phyloP scores from a whole-genome alignment of 2,329 filamentous ascomycete species.

The Thyridium curvatum region DNA sequence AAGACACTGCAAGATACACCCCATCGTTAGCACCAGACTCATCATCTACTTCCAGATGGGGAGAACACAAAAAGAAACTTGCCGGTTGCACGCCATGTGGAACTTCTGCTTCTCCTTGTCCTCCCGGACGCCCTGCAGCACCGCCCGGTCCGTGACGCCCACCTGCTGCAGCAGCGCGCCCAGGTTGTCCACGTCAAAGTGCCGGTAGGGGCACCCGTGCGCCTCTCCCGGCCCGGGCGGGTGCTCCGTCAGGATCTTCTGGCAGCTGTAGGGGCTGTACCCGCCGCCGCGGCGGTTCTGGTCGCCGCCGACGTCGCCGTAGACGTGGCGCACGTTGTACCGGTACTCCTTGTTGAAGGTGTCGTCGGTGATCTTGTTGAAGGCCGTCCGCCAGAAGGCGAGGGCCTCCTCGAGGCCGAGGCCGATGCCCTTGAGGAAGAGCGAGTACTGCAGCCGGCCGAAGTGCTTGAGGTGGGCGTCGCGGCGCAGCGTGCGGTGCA shows the following conservation, averaged over 20 bases:
- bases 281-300: slow-evolving; percentile 78
- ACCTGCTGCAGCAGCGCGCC: slow-evolving; percentile 67
- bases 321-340: slow-evolving; percentile 93
- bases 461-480: slow-evolving; percentile 91
- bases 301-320: slow-evolving; percentile 93
- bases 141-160: slow-evolving; percentile 71
- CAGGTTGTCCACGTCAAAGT: slow-evolving; percentile 86
- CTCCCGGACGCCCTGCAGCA: slow-evolving; percentile 76
- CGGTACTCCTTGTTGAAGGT: slow-evolving; percentile 96
- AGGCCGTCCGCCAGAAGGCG: slow-evolving; percentile 82
- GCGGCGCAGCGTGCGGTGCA: slow-evolving; percentile 79
- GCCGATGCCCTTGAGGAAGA: slow-evolving; percentile 95
- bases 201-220: slow-evolving; percentile 94
- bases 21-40: slow-evolving; percentile 7
- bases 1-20: slow-evolving; percentile 74
- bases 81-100: slow-evolving; percentile 93
- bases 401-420: slow-evolving; percentile 87
- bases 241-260: slow-evolving; percentile 89
- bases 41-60: background rate
- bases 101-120: slow-evolving; percentile 85
- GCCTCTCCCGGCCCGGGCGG: slow-evolving; percentile 80
- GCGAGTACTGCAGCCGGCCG: slow-evolving; percentile 86
- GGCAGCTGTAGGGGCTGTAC: slow-evolving; percentile 88
- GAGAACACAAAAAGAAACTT: slow-evolving; percentile 18
- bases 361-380: slow-evolving; percentile 85